phyloP scores from a whole-genome alignment of 495 filamentous ascomycete genomes.

The Penicillium samsonianum region DNA sequence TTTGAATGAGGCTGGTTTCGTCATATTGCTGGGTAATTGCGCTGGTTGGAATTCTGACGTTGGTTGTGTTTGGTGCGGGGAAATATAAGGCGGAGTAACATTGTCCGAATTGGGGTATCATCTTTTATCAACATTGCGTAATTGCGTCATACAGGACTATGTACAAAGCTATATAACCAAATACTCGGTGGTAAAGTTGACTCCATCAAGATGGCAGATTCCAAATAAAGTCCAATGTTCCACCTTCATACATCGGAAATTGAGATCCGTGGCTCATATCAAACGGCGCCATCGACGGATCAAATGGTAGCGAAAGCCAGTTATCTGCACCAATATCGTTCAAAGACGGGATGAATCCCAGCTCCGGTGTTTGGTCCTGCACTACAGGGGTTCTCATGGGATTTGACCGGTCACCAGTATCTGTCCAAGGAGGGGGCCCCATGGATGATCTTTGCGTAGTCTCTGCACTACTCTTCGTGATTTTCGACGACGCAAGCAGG shows the following conservation, averaged over 20 bases:
- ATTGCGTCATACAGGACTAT: background rate
- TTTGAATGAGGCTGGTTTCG: constrained; percentile 35
- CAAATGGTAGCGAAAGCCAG: constrained; percentile 55
- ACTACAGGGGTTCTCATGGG: constrained; percentile 25
- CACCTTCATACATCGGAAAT: constrained; percentile 53
- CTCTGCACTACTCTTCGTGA: constrained; percentile 27
- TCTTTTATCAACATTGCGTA: background rate
- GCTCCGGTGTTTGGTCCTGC: constrained; percentile 34
- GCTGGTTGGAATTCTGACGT: constrained; percentile 8
- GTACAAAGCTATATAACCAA: background rate
- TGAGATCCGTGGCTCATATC: constrained; percentile 45
- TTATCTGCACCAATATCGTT: constrained; percentile 48
- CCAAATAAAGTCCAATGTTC: constrained; percentile 54
- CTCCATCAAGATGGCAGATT: constrained; percentile 43
- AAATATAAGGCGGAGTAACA: background rate
- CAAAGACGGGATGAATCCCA: constrained; percentile 38
- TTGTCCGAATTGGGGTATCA: constrained; percentile 8
- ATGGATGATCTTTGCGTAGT: constrained; percentile 32
- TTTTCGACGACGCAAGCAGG: constrained; percentile 41
- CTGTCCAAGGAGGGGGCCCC: constrained; percentile 34
- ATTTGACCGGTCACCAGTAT: constrained; percentile 26
- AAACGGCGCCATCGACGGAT: constrained; percentile 57
- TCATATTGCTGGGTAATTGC: background rate
- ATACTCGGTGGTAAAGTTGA: background rate
- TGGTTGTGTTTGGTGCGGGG: constrained; percentile 8